Base-by-base conservation (phyloP, 1,284 basidiomycete genomes). In the Crucibulum parvulum region DNA sequence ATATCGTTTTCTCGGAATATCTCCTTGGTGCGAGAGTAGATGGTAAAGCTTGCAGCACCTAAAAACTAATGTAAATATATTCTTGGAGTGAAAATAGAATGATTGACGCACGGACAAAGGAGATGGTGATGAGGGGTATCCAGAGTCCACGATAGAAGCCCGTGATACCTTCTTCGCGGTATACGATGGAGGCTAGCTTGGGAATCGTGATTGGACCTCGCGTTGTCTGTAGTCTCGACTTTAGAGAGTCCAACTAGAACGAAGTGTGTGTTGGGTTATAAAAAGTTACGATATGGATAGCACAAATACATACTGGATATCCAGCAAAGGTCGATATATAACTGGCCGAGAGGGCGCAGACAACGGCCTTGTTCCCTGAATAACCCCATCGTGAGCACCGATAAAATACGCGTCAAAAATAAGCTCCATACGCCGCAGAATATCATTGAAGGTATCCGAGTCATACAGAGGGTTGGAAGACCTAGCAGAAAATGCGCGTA, bases 111-210 rank as follows among this genome's bases (percentile, higher is more conserved):
- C 96, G 92, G 71, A 99, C 96, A 72, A 97, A 96, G 6, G 95
- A 96, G 69, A 99, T 99, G 7, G 97, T 98, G 77, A 97, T 87
- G 57, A 99, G 85, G 37, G 97, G 97, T 68, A 99, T 95, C 85
- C 94, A 93, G 57, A 93, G 74, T 59, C 95, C 95, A 58, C 95
- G 86, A 76, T 95, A 97, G 76, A 97, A 98, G 57, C 96, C 97
- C 62, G 86, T 85, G 38, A 99, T 73, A 7, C 97, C 97, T 81
- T 99, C 97, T 74, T 98, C 95, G 34, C 86, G 85, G 72, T 96
- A 92, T 37, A 96, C 93, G 59, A 87, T 77, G 15, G 81, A 78
- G 37, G 91, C 90, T 59, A 96, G 85, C 68, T 83, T 84, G 7
- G 90, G 87, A 59, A 96, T 88, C 1, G 90, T 87, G 60, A 94